These are phyloP conservation scores for Euptelea pleiosperma DNA, from an alignment of 164 flowering plant genomes.

Conservation along the genomic window DNA sequence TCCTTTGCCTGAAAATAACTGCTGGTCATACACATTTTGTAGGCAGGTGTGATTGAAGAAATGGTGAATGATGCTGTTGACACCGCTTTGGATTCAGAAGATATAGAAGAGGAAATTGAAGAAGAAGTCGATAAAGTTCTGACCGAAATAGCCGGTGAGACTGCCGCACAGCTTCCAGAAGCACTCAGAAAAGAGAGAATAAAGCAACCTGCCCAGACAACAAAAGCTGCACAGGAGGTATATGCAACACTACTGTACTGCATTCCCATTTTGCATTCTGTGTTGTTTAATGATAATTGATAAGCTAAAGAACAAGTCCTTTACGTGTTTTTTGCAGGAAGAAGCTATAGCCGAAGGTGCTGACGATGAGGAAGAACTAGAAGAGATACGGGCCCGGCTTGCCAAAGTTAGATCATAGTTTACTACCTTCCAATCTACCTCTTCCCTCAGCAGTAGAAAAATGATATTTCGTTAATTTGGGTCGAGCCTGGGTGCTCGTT, in stretches of 20 bases:
- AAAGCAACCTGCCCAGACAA: slow-evolving; percentile 47
- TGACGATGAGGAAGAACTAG: slow-evolving; percentile 74
- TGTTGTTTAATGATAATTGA: too few species aligned
- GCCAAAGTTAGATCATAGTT: slow-evolving; percentile 57
- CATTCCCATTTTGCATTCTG: too few species aligned
- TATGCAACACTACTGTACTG: background rate
- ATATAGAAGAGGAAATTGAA: slow-evolving; percentile 88
- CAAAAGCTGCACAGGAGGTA: slow-evolving; percentile 40
- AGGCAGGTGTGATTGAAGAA: slow-evolving; percentile 95
- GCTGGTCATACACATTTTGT: slow-evolving; percentile 5
- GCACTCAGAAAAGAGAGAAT: slow-evolving; percentile 65
- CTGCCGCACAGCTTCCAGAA: slow-evolving; percentile 87
- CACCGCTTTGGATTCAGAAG: slow-evolving; percentile 79
- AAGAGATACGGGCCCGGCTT: slow-evolving; percentile 67
- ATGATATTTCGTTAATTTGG: too few species aligned
- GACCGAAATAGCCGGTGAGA: slow-evolving; percentile 69
- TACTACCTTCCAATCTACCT: too few species aligned
- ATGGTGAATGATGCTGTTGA: slow-evolving; percentile 82
- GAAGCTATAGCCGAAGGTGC: slow-evolving; percentile 54
- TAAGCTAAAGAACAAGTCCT: too few species aligned
- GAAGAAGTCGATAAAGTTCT: slow-evolving; percentile 96
- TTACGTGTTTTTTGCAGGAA: slow-evolving; percentile 39
- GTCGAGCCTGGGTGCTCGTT: too few species aligned
- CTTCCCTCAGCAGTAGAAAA: too few species aligned
- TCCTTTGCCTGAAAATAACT: background rate